Evolutionary conservation across 2,329 filamentous ascomycete genomes (phyloP).

Genomic region (Fusarium chuoi): DNA sequence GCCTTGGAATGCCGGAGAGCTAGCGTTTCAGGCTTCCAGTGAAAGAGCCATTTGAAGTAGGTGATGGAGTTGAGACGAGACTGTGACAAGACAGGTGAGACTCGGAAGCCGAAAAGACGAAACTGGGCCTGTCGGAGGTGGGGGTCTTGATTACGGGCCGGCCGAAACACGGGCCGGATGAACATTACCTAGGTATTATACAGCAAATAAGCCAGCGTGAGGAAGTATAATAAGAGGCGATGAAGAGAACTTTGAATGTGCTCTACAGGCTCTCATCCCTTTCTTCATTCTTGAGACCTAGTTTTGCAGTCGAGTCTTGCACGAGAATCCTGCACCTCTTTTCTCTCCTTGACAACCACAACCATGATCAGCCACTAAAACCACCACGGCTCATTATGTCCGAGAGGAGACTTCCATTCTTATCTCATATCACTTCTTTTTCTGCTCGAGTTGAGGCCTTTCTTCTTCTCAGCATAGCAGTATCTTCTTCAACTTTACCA

Average conservation of each 20-base stretch:
- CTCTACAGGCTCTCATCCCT: constrained; percentile 18
- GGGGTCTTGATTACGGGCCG: constrained; percentile 14
- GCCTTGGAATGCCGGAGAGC: background rate
- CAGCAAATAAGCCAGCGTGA: background rate
- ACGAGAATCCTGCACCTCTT: constrained; percentile 21
- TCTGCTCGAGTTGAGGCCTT: constrained; percentile 13
- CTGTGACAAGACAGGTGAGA: constrained; percentile 30
- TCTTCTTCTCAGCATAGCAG: constrained; percentile 14
- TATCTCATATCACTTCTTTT: background rate
- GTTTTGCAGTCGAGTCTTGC: constrained; percentile 32
- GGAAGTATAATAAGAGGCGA: constrained; percentile 9
- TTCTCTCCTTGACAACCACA: constrained; percentile 9
- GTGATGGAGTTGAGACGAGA: background rate
- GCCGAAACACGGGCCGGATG: constrained; percentile 31
- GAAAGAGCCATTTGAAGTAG: background rate
- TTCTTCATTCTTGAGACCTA: constrained; percentile 8
- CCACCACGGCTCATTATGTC: constrained; percentile 15
- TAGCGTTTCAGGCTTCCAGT: constrained; percentile 1
- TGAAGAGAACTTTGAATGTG: background rate
- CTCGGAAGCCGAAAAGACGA: constrained; percentile 32
- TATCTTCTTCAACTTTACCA: constrained; percentile 4
- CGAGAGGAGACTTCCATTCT: constrained; percentile 16
- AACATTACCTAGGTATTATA: background rate
- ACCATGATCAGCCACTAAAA: constrained; percentile 11
- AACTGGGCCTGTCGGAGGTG: constrained; percentile 34